A percentile compares a stretch with the other conserved stretches of the same genome.
Evolutionary conservation across 2,329 filamentous ascomycete species (phyloP).

Genomic region (Onygena corvina): DNA sequence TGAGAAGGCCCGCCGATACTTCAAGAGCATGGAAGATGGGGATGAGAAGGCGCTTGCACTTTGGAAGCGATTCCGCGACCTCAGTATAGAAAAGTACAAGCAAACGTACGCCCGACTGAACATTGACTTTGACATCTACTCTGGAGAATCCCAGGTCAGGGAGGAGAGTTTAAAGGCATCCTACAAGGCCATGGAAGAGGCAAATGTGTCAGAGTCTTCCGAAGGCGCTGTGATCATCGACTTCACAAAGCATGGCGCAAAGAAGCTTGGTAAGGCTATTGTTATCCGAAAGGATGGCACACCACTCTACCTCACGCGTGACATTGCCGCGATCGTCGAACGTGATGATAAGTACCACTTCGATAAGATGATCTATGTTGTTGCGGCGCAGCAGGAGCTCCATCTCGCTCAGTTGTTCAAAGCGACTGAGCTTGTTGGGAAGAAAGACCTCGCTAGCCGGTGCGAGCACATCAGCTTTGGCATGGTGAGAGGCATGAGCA

Average conservation of each 20-base stretch:
- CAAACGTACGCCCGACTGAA: slow-evolving; percentile 53
- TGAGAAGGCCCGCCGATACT: slow-evolving; percentile 51
- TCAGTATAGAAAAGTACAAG: slow-evolving; percentile 54
- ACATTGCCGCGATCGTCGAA: slow-evolving; percentile 55
- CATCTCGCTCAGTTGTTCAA: slow-evolving; percentile 55
- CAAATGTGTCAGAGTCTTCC: slow-evolving; percentile 50
- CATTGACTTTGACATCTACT: slow-evolving; percentile 54
- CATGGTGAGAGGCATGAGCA: slow-evolving; percentile 55
- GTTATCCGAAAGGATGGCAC: slow-evolving; percentile 57
- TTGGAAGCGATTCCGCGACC: slow-evolving; percentile 52
- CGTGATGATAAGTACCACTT: slow-evolving; percentile 50
- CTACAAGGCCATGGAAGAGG: slow-evolving; percentile 46
- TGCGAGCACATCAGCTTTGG: slow-evolving; percentile 56
- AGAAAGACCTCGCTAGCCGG: slow-evolving; percentile 46
- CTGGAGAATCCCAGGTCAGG: slow-evolving; percentile 56
- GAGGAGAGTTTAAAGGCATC: slow-evolving; percentile 51
- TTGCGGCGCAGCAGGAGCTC: slow-evolving; percentile 52
- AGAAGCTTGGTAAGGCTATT: slow-evolving; percentile 56
- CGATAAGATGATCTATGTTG: slow-evolving; percentile 58
- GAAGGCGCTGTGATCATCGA: slow-evolving; percentile 59
- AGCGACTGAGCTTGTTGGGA: slow-evolving; percentile 50
- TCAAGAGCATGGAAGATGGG: slow-evolving; percentile 56
- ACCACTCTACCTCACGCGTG: slow-evolving; percentile 56
- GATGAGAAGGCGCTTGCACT: slow-evolving; percentile 47
- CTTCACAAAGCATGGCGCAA: slow-evolving; percentile 54